Conservation (phyloP, 805 yeast species). For the Metschnikowia picachoensis region DNA sequence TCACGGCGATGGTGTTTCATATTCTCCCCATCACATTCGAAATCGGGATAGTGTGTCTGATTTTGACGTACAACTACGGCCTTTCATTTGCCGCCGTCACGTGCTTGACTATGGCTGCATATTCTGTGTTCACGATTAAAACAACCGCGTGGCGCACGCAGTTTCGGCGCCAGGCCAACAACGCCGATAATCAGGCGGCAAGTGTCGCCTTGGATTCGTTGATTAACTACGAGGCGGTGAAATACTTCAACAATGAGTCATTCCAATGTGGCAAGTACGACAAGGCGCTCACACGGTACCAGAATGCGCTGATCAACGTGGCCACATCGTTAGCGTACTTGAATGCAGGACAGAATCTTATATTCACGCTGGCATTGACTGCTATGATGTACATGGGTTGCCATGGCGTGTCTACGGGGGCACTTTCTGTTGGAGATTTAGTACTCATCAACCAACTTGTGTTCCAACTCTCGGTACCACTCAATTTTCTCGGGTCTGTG, state of each 20-base stretch:
- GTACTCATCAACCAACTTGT: constrained; percentile 94
- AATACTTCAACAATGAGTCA: constrained; percentile 87
- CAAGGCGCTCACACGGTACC: constrained; percentile 66
- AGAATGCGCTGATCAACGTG: constrained; percentile 70
- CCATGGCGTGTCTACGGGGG: constrained; percentile 80
- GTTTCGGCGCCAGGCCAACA: constrained; percentile 81
- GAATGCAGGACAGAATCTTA: constrained; percentile 75
- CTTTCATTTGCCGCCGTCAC: constrained; percentile 85
- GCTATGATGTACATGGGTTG: constrained; percentile 99
- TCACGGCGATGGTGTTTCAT: constrained; percentile 97
- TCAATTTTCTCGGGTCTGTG: constrained; percentile 92
- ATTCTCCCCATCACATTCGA: constrained; percentile 91
- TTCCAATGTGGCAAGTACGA: constrained; percentile 81
- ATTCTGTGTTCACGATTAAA: constrained; percentile 78
- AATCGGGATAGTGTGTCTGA: constrained; percentile 88
- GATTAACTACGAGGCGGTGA: constrained; percentile 91
- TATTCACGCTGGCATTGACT: constrained; percentile 85
- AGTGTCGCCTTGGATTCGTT: constrained; percentile 90
- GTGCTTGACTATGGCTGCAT: constrained; percentile 80
- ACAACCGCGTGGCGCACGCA: constrained; percentile 97
- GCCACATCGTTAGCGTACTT: constrained; percentile 78
- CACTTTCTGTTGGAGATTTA: constrained; percentile 87
- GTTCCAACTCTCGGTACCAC: constrained; percentile 91
- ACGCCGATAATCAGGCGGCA: constrained; percentile 95
- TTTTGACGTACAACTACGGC: constrained; percentile 91